Conservation (phyloP, 1,284 basidiomycete genomes). For the Cutaneotrichosporon spelunceum region DNA sequence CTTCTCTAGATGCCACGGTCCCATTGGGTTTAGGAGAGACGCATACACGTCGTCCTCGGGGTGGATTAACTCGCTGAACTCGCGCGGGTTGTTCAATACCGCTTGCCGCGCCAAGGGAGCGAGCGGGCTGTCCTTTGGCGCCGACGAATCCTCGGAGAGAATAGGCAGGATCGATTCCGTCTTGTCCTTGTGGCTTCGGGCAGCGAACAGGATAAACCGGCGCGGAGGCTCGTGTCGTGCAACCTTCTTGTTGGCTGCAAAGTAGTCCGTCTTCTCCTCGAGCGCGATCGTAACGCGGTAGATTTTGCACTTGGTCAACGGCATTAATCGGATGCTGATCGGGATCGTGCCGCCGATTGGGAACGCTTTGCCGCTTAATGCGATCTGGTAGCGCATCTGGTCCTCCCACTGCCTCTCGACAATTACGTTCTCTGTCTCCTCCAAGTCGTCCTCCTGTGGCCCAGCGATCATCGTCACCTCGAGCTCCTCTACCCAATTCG, state of each 20-base stretch:
- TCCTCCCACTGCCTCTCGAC: constrained; percentile 91
- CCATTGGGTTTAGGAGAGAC: constrained; percentile 55
- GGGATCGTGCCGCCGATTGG: constrained; percentile 80
- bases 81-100: constrained; percentile 41
- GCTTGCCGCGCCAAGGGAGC: constrained; percentile 47
- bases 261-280: constrained; percentile 82
- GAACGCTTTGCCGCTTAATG: constrained; percentile 74
- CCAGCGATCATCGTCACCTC: constrained; percentile 75
- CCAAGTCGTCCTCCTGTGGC: constrained; percentile 72
- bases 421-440: constrained; percentile 75
- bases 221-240: constrained; percentile 70
- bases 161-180: constrained; percentile 57
- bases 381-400: constrained; percentile 73
- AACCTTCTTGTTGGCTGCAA: constrained; percentile 65
- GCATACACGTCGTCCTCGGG: constrained; percentile 51
- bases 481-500: constrained; percentile 66
- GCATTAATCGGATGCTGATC: constrained; percentile 76
- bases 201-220: constrained; percentile 64
- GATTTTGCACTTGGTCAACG: constrained; percentile 78
- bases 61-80: constrained; percentile 50
- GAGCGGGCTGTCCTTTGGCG: constrained; percentile 52
- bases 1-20: constrained; percentile 58
- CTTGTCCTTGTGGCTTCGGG: constrained; percentile 58
- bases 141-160: constrained; percentile 52
- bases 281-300: constrained; percentile 72